phyloP scores from a whole-genome alignment of 1,284 basidiomycete species.

The Marasmius fiardii region DNA sequence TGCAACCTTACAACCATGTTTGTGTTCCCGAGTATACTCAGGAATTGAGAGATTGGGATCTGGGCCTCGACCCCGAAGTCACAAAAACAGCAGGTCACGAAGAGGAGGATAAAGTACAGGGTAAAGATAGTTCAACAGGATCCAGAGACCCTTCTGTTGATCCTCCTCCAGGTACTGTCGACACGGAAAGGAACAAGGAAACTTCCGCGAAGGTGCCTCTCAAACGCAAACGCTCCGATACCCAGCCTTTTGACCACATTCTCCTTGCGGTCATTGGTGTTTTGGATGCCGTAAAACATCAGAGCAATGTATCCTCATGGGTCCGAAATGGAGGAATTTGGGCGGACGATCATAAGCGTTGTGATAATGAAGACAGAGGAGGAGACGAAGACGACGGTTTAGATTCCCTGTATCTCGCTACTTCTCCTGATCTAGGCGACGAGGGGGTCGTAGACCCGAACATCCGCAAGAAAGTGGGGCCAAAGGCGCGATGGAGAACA shows the following conservation, averaged over 20 bases:
- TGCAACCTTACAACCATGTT: constrained; percentile 66
- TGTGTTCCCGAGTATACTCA: constrained; percentile 53
- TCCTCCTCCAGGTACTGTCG: background rate
- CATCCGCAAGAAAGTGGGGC: background rate
- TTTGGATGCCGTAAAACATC: constrained; percentile 53
- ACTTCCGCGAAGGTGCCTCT: background rate
- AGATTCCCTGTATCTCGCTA: background rate
- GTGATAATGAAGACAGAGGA: constrained; percentile 32
- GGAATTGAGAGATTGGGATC: constrained; percentile 34
- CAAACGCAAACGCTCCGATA: background rate
- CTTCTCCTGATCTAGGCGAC: background rate
- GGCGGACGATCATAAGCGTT: constrained; percentile 3
- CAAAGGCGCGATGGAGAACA: background rate
- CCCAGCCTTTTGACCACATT: constrained; percentile 39
- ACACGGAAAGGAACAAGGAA: background rate
- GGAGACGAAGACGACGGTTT: constrained; percentile 33
- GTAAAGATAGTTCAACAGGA: background rate
- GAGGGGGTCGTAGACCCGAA: background rate
- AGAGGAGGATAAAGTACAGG: background rate
- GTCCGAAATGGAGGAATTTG: constrained; percentile 55
- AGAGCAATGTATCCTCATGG: constrained; percentile 71
- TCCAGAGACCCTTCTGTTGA: background rate
- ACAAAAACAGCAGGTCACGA: background rate
- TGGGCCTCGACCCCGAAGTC: constrained; percentile 19
- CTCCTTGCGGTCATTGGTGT: constrained; percentile 73